Conservation (phyloP, 441 rosid genomes). For the Croton laevigatus region DNA sequence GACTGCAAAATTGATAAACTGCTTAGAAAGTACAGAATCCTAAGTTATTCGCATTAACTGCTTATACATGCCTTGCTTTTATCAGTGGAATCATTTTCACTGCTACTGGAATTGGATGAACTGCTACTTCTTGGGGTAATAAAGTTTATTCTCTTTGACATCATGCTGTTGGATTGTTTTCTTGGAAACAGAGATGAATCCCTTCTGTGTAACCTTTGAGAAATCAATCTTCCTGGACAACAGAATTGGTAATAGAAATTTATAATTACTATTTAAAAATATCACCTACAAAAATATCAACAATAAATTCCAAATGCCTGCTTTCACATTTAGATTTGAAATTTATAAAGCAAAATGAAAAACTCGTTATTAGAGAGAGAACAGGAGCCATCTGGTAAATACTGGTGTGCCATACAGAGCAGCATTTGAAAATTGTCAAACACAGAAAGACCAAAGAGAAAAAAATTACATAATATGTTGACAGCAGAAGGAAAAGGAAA, state of each 20-base stretch:
- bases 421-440: background rate
- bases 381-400: background rate
- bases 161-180: slow-evolving; percentile 17
- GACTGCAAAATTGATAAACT: too few relatives aligned
- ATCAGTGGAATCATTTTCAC: slow-evolving; percentile 33
- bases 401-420: background rate
- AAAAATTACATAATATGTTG: background rate
- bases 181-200: slow-evolving; percentile 17
- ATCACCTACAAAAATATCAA: background rate
- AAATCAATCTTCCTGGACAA: slow-evolving; percentile 30
- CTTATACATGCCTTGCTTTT: slow-evolving; percentile 44
- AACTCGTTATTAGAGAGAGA: background rate
- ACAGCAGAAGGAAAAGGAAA: background rate
- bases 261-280: background rate
- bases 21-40: too few relatives aligned
- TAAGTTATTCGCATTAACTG: background rate
- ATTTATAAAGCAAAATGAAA: slow-evolving; percentile 3
- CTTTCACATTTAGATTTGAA: background rate
- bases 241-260: slow-evolving; percentile 2
- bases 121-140: slow-evolving; percentile 35
- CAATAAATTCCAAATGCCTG: background rate
- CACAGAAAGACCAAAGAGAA: background rate
- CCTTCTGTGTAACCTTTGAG: slow-evolving; percentile 22
- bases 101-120: slow-evolving; percentile 41
- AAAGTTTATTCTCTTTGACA: slow-evolving; percentile 27